Conservation (phyloP, 2,329 filamentous ascomycete genomes). For the Penicillium sp. region DNA sequence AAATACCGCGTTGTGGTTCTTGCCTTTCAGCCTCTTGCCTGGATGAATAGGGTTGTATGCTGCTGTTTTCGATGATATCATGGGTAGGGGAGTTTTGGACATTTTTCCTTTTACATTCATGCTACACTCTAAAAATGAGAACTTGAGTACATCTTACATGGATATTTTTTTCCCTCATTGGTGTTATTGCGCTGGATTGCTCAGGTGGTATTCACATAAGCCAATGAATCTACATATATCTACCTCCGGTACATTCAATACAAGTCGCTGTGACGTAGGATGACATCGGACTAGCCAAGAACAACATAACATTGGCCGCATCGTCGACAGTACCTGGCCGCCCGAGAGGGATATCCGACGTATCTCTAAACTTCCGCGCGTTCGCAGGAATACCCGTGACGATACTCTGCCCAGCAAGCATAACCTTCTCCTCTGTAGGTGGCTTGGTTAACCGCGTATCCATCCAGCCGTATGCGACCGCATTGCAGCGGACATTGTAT, state of each 20-base stretch:
- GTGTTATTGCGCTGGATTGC: neutral
- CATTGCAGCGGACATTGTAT: too few relatives aligned
- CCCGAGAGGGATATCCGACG: slow-evolving; percentile 50
- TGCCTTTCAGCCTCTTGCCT: slow-evolving; percentile 15
- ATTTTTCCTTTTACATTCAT: slow-evolving; percentile 10
- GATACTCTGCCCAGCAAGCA: too few relatives aligned
- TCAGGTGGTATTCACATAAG: too few relatives aligned
- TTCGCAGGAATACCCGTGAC: too few relatives aligned
- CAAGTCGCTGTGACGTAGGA: slow-evolving; percentile 20
- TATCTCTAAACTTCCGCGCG: too few relatives aligned
- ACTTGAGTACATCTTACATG: neutral
- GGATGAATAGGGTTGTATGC: slow-evolving; percentile 17
- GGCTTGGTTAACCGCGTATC: too few relatives aligned
- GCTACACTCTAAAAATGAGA: neutral
- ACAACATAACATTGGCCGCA: slow-evolving; percentile 18
- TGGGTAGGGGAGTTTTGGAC: slow-evolving; percentile 19
- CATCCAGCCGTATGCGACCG: too few relatives aligned
- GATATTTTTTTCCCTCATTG: neutral
- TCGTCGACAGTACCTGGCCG: slow-evolving; percentile 62
- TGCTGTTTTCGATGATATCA: slow-evolving; percentile 27
- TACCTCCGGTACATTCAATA: slow-evolving; percentile 14
- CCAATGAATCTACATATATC: slow-evolving; percentile 9
- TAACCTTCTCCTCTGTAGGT: too few relatives aligned
- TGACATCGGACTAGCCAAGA: slow-evolving; percentile 18
- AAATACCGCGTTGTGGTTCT: slow-evolving; percentile 13